Percentiles rank a stretch among this genome's conserved stretches.
Conservation (phyloP, 768 basidiomycete genomes). For the Mycena haematopus region DNA sequence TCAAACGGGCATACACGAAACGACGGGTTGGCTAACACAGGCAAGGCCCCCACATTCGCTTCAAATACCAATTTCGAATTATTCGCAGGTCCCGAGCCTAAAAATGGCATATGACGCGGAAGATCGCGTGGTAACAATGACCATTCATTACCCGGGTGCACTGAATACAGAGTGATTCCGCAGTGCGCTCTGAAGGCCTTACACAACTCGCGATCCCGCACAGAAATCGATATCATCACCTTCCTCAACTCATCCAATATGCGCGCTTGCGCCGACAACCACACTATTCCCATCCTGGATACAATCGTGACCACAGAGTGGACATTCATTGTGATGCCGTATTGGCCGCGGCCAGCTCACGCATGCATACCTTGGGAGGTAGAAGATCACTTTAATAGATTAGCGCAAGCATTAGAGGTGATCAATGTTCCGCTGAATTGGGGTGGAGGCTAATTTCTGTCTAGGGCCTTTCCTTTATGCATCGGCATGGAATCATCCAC, state of each 20-base stretch:
- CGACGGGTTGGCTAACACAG: slow-evolving; percentile 29
- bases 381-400: slow-evolving; percentile 29
- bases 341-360: slow-evolving; percentile 27
- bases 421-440: slow-evolving; percentile 9
- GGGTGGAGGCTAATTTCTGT: slow-evolving; percentile 9
- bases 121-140: slow-evolving; percentile 23
- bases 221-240: slow-evolving; percentile 25
- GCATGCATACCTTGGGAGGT: slow-evolving; percentile 29
- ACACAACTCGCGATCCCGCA: slow-evolving; percentile 18
- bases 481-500: slow-evolving; percentile 28
- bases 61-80: background rate
- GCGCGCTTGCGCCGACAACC: slow-evolving; percentile 27
- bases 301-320: slow-evolving; percentile 27
- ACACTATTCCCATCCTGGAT: slow-evolving; percentile 30
- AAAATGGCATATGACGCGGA: slow-evolving; percentile 31
- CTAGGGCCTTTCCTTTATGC: slow-evolving; percentile 28
- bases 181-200: slow-evolving; percentile 29
- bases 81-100: slow-evolving; percentile 17
- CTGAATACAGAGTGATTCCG: background rate
- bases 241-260: slow-evolving; percentile 27
- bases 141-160: background rate
- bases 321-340: slow-evolving; percentile 30
- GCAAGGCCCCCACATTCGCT: slow-evolving; percentile 9
- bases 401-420: slow-evolving; percentile 27
- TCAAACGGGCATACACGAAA: slow-evolving; percentile 20